Evolutionary conservation across 192 early-diverging fungal genomes (phyloP).

Genomic region (Coemansia sp.): DNA sequence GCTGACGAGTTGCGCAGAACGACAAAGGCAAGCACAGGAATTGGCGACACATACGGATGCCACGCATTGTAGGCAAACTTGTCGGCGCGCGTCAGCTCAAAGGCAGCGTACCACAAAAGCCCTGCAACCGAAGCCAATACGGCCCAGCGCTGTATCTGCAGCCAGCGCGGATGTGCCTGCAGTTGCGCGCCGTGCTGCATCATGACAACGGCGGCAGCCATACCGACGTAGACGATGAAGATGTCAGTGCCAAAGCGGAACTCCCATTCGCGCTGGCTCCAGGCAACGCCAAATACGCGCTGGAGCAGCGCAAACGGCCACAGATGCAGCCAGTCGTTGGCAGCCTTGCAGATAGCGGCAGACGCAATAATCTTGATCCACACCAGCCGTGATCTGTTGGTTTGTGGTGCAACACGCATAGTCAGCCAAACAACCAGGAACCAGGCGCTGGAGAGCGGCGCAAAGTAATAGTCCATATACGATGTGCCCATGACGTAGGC

Average conservation of each 20-base stretch:
- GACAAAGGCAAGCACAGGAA: slow-evolving; percentile 64
- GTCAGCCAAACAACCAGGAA: slow-evolving; percentile 67
- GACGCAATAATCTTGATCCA: slow-evolving; percentile 57
- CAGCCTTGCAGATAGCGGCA: slow-evolving; percentile 9
- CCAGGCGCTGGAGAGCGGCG: slow-evolving; percentile 73
- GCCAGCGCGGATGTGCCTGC: slow-evolving; percentile 46
- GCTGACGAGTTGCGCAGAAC: slow-evolving; percentile 67
- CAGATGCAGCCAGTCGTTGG: slow-evolving; percentile 31
- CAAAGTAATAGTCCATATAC: slow-evolving; percentile 80
- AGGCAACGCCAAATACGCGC: slow-evolving; percentile 52
- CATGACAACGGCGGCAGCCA: slow-evolving; percentile 59
- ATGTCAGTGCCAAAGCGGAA: slow-evolving; percentile 72
- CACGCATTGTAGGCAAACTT: slow-evolving; percentile 68
- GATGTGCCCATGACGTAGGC: slow-evolving; percentile 68
- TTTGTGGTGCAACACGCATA: slow-evolving; percentile 57
- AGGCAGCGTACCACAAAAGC: slow-evolving; percentile 58
- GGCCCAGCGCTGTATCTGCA: slow-evolving; percentile 30
- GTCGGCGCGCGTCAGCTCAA: slow-evolving; percentile 48
- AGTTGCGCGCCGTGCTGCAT: slow-evolving; percentile 47
- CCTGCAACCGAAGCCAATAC: slow-evolving; percentile 39
- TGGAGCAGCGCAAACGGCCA: slow-evolving; percentile 48
- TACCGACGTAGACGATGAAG: slow-evolving; percentile 69
- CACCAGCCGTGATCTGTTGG: slow-evolving; percentile 58
- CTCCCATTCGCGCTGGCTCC: slow-evolving; percentile 68
- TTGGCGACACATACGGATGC: slow-evolving; percentile 67